A percentile compares a stretch with the other conserved stretches of the same genome.
phyloP scores from a whole-genome alignment of 441 rosid species.

The Manihot esculenta region DNA sequence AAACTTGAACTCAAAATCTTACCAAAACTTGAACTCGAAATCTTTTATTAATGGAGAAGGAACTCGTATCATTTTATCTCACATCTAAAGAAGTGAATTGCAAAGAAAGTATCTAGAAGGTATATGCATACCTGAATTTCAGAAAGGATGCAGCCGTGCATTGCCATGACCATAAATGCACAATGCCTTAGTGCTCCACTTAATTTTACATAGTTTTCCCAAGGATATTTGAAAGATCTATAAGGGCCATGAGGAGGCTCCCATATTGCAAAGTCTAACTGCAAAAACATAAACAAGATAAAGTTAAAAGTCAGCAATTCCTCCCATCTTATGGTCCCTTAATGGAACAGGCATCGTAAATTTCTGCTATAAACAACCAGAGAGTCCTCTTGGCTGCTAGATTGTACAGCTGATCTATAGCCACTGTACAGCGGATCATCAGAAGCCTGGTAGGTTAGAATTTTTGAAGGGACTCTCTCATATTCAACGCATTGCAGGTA shows the following conservation, averaged over 20 bases:
- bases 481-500: conserved; percentile 74
- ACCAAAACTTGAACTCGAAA: too few species aligned
- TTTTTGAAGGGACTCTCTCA: conserved; percentile 77
- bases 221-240: conserved; percentile 49
- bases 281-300: conserved; percentile 23
- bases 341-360: neutral
- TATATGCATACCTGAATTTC: conserved; percentile 59
- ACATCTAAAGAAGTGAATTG: too few species aligned
- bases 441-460: conserved; percentile 75
- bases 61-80: too few species aligned
- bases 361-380: conserved; percentile 37
- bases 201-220: conserved; percentile 58
- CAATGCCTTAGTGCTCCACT: conserved; percentile 73
- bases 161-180: conserved; percentile 79
- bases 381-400: conserved; percentile 79
- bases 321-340: neutral
- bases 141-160: conserved; percentile 78
- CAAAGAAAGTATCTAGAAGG: neutral
- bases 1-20: too few species aligned
- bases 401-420: conserved; percentile 83
- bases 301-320: neutral
- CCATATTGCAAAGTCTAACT: conserved; percentile 76
- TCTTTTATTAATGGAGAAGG: too few species aligned
- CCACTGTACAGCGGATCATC: conserved; percentile 89
- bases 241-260: conserved; percentile 83